Conservation (phyloP, 1,284 basidiomycete genomes). For the Cerrena zonata region DNA sequence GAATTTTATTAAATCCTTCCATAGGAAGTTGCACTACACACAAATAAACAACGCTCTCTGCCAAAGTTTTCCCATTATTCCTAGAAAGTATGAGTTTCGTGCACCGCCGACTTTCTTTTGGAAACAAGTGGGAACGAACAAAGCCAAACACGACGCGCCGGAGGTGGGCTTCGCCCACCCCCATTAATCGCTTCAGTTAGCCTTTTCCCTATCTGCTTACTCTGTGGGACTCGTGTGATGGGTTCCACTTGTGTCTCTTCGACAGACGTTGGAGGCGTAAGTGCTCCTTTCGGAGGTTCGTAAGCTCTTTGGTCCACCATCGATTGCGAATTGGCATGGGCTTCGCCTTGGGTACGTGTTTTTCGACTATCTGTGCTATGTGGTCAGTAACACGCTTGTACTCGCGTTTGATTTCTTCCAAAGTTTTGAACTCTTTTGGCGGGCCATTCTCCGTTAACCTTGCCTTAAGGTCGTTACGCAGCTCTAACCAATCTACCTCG, state of each 20-base stretch:
- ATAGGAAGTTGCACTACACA: too few relatives aligned
- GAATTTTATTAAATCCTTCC: too few relatives aligned
- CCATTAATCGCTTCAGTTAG: too few relatives aligned
- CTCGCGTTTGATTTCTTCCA: conserved; percentile 10
- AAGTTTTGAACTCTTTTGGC: neutral
- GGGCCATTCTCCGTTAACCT: neutral
- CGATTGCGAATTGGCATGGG: conserved; percentile 21
- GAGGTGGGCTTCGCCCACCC: too few relatives aligned
- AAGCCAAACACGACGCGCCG: too few relatives aligned
- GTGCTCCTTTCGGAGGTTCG: conserved; percentile 12
- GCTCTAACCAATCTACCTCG: conserved; percentile 20
- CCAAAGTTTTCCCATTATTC: too few relatives aligned
- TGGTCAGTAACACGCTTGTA: conserved; percentile 9
- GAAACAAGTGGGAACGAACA: too few relatives aligned
- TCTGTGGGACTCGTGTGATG: conserved; percentile 11
- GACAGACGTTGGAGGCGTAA: conserved; percentile 24
- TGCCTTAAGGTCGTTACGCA: conserved; percentile 12
- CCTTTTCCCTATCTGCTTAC: too few relatives aligned
- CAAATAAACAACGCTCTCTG: too few relatives aligned
- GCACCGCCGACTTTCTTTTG: too few relatives aligned
- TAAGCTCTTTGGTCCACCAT: conserved; percentile 26
- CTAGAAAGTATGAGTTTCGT: too few relatives aligned
- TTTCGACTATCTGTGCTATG: too few relatives aligned
- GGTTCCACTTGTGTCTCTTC: conserved; percentile 28
- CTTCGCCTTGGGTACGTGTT: conserved; percentile 15